Conservation (phyloP, 306 rosid genomes). For the Pyrus bretschneideri region DNA sequence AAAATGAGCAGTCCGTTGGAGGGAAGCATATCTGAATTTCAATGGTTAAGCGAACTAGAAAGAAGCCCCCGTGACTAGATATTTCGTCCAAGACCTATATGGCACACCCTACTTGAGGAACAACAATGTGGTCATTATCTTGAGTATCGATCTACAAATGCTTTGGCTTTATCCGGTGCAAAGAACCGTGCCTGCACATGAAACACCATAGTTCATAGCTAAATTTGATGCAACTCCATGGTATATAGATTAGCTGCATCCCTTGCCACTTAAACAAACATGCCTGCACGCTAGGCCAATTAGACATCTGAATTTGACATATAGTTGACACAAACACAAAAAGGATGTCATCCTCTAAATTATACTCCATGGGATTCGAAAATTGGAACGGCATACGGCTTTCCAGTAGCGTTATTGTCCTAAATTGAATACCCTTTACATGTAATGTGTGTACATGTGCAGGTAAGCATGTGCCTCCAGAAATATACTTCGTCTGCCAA, state of each 20-base stretch:
- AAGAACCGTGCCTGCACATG: slow-evolving; percentile 76
- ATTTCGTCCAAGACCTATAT: not conserved
- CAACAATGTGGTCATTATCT: slow-evolving; percentile 14
- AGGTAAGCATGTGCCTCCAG: not conserved
- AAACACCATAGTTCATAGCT: not conserved
- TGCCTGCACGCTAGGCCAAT: not conserved
- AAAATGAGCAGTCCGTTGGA: too few species aligned
- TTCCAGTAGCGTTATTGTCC: not conserved
- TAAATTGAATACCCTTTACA: not conserved
- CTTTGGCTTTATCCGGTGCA: slow-evolving; percentile 81
- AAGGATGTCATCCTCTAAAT: not conserved
- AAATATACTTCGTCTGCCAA: not conserved
- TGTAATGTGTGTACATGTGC: not conserved
- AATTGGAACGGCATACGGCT: not conserved
- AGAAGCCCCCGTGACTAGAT: not conserved
- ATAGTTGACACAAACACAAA: not conserved
- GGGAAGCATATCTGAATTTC: too few species aligned
- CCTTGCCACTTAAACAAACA: not conserved
- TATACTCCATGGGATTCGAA: not conserved
- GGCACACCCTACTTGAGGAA: not conserved
- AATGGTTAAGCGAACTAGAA: not conserved
- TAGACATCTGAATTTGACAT: not conserved
- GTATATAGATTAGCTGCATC: not conserved
- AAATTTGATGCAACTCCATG: not conserved
- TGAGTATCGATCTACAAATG: slow-evolving; percentile 69